Evolutionary conservation across 129 eudicot species (phyloP), one percentile per base, ranked within the genome.

Genomic region (Pittosporum tobira): DNA sequence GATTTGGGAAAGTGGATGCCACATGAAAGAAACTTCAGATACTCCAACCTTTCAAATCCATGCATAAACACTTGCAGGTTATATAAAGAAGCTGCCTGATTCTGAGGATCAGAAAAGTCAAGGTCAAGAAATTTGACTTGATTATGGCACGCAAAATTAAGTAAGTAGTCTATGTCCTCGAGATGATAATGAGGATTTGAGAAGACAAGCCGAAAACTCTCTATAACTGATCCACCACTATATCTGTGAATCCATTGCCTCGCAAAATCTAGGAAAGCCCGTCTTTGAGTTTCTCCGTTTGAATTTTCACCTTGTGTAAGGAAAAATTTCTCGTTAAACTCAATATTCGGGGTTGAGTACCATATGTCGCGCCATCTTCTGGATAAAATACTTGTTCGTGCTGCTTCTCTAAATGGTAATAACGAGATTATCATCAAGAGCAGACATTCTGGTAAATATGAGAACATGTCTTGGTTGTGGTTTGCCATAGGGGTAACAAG

Each of bases 381-480:
- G 5, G 73, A 58, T 1, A 68, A 20, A 2, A 30, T 10, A 8
- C 59, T 46, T 1, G 59, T 68, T 68, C 60, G 31, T 3, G 31
- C 73, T 3, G 73, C 66, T 1, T 68, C 73, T 58, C 48, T 59
- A 51, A 68, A 68, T 3, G 73, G 73, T 36, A 68, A 19, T 37
- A 15, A 26, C 13, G 73, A 58, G 21, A 68, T 25, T 25, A 68
- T 68, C 4, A 22, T 10, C 29, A 48, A 16, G 4, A 68, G 23
- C 7, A 68, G 6, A 5, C 47, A 5, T 37, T 59, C 65, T 13
- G 59, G 48, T 3, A 68, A 4, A 22, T 0, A 21, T 12, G 73
- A 68, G 8, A 68, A 50, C 58, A 24, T 27, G 29, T 38, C 63
- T n/a, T n/a, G n/a, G n/a, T n/a, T n/a, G n/a, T n/a, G n/a, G n/a